A percentile compares a stretch with the other conserved stretches of the same genome.
Evolutionary conservation across 306 rosid genomes (phyloP).

Genomic region (Prunus davidiana): DNA sequence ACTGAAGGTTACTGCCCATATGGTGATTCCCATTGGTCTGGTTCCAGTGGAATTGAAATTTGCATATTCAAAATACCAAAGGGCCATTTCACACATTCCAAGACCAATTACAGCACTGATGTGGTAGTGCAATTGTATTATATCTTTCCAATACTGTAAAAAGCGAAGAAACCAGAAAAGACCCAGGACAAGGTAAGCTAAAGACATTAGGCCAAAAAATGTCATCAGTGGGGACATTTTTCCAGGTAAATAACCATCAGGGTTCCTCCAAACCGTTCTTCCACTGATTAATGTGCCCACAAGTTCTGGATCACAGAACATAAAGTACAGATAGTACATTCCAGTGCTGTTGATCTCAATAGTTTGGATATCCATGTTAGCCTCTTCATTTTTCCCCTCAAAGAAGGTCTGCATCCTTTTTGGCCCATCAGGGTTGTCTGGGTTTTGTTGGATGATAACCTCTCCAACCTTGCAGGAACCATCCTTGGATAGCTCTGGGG

Average conservation of each 20-base stretch:
- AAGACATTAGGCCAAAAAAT: constrained; percentile 66
- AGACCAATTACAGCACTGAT: constrained; percentile 71
- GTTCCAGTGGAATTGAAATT: constrained; percentile 69
- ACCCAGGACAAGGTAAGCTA: constrained; percentile 65
- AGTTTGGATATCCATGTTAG: constrained; percentile 49
- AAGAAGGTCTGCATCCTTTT: constrained; percentile 61
- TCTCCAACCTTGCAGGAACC: constrained; percentile 75
- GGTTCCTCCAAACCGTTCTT: constrained; percentile 78
- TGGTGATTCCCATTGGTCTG: constrained; percentile 67
- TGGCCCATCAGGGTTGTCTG: constrained; percentile 47
- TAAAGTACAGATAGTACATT: constrained; percentile 69
- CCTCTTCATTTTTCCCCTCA: constrained; percentile 56
- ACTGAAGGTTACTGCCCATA: constrained; percentile 65
- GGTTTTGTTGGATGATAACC: constrained; percentile 58
- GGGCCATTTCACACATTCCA: constrained; percentile 81
- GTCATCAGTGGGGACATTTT: constrained; percentile 71
- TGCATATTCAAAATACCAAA: constrained; percentile 73
- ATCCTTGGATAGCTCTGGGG: constrained; percentile 57
- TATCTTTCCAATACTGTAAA: constrained; percentile 60
- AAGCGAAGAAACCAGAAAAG: constrained; percentile 68
- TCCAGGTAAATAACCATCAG: constrained; percentile 72
- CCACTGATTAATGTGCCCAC: constrained; percentile 54
- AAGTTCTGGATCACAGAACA: constrained; percentile 78
- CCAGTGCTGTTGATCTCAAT: constrained; percentile 62
- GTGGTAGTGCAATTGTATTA: constrained; percentile 68